Evolutionary conservation across 805 yeast genomes (phyloP).

Genomic region (Metschnikowia santaceciliae): DNA sequence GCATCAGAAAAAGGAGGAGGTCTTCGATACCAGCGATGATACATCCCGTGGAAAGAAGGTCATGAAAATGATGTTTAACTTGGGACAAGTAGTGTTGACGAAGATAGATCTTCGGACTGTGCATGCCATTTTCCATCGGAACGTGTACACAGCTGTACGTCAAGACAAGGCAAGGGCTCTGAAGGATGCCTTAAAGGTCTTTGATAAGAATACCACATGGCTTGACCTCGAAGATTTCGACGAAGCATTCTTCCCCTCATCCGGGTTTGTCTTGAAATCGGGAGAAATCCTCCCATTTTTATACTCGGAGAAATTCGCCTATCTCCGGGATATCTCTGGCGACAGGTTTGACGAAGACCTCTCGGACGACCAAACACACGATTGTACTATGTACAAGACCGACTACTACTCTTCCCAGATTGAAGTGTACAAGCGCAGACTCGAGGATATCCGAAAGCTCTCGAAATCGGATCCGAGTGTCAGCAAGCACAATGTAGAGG

Average conservation of each 20-base stretch:
- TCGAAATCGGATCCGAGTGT: slow-evolving; percentile 6
- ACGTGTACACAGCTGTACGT: slow-evolving; percentile 19
- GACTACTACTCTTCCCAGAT: slow-evolving; percentile 28
- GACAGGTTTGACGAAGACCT: slow-evolving; percentile 8
- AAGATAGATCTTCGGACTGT: slow-evolving; percentile 60
- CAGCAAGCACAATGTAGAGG: slow-evolving; percentile 8
- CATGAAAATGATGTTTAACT: slow-evolving; percentile 56
- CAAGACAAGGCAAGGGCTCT: slow-evolving; percentile 5
- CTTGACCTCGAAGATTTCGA: slow-evolving; percentile 58
- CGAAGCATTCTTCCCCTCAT: slow-evolving; percentile 48
- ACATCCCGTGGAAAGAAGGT: slow-evolving; percentile 45
- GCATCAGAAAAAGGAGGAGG: slow-evolving; percentile 39
- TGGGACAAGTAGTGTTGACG: slow-evolving; percentile 57
- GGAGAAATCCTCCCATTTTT: slow-evolving; percentile 59
- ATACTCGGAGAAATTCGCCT: slow-evolving; percentile 66
- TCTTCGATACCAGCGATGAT: slow-evolving; percentile 36
- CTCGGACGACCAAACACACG: slow-evolving; percentile 28
- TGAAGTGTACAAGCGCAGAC: slow-evolving; percentile 24
- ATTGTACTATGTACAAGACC: slow-evolving; percentile 25
- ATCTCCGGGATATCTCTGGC: slow-evolving; percentile 54
- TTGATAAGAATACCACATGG: slow-evolving; percentile 59
- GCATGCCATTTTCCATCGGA: slow-evolving; percentile 42
- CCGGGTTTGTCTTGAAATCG: slow-evolving; percentile 32
- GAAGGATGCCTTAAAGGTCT: slow-evolving; percentile 27
- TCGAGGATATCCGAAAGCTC: slow-evolving; percentile 20